These are phyloP conservation scores for Magnolia changhungtana DNA, from an alignment of 164 flowering plant species.

Conservation along the genomic window DNA sequence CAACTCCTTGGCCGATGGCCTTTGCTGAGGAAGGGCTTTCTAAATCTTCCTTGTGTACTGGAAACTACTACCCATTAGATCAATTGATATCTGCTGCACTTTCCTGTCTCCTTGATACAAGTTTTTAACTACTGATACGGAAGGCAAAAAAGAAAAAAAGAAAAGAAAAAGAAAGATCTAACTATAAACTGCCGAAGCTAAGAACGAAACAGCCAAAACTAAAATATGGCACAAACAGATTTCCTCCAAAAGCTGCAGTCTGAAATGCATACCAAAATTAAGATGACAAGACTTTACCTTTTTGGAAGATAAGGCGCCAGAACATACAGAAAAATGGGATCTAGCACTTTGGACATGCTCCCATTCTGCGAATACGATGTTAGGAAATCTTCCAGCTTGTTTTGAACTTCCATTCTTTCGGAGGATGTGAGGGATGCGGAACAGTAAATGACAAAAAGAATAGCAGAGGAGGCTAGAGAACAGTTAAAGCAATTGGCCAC, in stretches of 20 bases:
- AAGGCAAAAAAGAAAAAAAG: too few species aligned
- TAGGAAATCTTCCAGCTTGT: conserved; percentile 37
- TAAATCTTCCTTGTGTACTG: too few species aligned
- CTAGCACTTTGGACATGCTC: conserved; percentile 19
- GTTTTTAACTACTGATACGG: too few species aligned
- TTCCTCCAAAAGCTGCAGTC: neutral
- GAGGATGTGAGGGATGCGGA: conserved; percentile 39
- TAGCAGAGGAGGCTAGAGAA: conserved; percentile 65
- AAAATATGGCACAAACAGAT: neutral
- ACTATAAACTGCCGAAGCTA: neutral
- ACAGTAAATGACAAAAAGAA: conserved; percentile 69
- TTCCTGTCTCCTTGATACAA: too few species aligned
- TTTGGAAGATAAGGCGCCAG: conserved; percentile 87
- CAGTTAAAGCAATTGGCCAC: conserved; percentile 71
- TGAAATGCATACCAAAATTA: neutral
- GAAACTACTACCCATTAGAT: too few species aligned
- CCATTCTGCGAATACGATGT: conserved; percentile 25
- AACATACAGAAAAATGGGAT: conserved; percentile 57
- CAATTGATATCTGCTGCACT: too few species aligned
- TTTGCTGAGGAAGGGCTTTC: too few species aligned
- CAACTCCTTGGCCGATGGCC: too few species aligned
- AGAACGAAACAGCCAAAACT: neutral
- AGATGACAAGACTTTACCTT: conserved; percentile 40
- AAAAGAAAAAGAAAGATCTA: too few species aligned
- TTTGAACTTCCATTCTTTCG: conserved; percentile 46